These are phyloP conservation scores for Paramyrothecium roridum DNA, from an alignment of 2,329 filamentous ascomycete genomes.

Conservation along the genomic window DNA sequence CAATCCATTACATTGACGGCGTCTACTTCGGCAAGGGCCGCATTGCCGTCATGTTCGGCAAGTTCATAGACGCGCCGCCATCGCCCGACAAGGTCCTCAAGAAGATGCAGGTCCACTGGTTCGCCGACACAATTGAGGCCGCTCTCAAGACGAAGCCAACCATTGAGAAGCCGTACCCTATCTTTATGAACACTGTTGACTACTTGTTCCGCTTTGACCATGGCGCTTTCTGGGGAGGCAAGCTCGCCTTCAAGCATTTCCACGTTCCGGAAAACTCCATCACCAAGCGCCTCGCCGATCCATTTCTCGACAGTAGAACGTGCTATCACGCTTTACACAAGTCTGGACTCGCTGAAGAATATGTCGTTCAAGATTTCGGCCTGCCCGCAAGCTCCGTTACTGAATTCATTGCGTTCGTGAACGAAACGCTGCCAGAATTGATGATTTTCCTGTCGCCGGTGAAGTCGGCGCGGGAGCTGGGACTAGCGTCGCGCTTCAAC, in stretches of 20 bases:
- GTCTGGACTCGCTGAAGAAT: constrained; percentile 38
- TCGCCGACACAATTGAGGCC: constrained; percentile 22
- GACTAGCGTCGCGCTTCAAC: constrained; percentile 28
- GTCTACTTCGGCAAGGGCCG: constrained; percentile 45
- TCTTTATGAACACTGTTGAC: constrained; percentile 41
- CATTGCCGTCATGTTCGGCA: constrained; percentile 49
- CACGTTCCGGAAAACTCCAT: constrained; percentile 46
- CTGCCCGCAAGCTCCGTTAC: constrained; percentile 21
- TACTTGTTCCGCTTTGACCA: constrained; percentile 58
- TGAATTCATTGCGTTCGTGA: constrained; percentile 23
- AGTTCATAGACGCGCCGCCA: constrained; percentile 34
- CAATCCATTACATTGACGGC: constrained; percentile 54
- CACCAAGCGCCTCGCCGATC: constrained; percentile 47
- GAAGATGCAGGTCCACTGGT: constrained; percentile 28
- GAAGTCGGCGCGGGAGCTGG: constrained; percentile 21
- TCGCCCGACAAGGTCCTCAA: constrained; percentile 41
- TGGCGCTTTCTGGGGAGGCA: constrained; percentile 53
- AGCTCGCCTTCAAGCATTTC: constrained; percentile 49
- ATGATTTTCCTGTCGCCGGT: constrained; percentile 24
- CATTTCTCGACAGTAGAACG: constrained; percentile 50
- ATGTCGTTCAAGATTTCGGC: constrained; percentile 48
- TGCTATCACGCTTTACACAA: constrained; percentile 50
- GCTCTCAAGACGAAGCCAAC: constrained; percentile 20
- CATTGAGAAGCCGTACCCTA: constrained; percentile 11
- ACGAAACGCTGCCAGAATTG: constrained; percentile 24